Percentiles rank a stretch among this genome's conserved stretches.
phyloP scores from a whole-genome alignment of 2,329 filamentous ascomycete species.

The Xylariales sp. region DNA sequence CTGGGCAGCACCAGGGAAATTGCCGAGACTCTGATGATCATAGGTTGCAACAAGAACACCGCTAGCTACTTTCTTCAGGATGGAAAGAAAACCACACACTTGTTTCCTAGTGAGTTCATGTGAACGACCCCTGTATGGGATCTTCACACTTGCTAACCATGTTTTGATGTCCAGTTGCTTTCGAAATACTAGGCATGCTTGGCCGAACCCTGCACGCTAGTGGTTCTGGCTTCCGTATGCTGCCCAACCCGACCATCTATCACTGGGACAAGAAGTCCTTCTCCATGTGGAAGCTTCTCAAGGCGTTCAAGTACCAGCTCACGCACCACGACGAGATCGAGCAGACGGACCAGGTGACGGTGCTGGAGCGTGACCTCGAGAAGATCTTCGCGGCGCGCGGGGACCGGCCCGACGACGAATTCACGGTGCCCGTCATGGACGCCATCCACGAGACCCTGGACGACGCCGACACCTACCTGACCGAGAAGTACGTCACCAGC shows the following conservation, averaged over 20 bases:
- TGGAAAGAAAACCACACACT: conserved; percentile 36
- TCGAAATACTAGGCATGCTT: conserved; percentile 57
- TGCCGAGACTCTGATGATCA: conserved; percentile 44
- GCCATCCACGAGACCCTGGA: conserved; percentile 35
- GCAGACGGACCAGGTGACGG: conserved; percentile 12
- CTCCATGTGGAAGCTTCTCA: conserved; percentile 35
- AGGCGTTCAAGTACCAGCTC: conserved; percentile 14
- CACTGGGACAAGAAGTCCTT: conserved; percentile 49
- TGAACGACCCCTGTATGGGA: no score
- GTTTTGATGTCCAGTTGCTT: conserved; percentile 40
- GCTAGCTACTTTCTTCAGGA: conserved; percentile 37
- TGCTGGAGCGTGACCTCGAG: conserved; percentile 15
- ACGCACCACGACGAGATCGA: background rate
- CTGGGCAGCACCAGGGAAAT: conserved; percentile 47
- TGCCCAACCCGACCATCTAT: conserved; percentile 53
- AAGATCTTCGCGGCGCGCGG: conserved; percentile 1
- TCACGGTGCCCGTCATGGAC: conserved; percentile 31
- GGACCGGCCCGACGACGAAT: conserved; percentile 10
- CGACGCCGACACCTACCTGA: conserved; percentile 38
- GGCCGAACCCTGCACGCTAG: conserved; percentile 44
- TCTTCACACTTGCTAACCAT: no score
- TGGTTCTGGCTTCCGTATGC: conserved; percentile 44
- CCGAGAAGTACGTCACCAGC: conserved; percentile 14
- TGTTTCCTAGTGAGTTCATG: no score
- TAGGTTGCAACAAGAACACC: conserved; percentile 51